Conservation (phyloP, 495 filamentous ascomycete genomes). For the Chaetomium cochliodes region DNA sequence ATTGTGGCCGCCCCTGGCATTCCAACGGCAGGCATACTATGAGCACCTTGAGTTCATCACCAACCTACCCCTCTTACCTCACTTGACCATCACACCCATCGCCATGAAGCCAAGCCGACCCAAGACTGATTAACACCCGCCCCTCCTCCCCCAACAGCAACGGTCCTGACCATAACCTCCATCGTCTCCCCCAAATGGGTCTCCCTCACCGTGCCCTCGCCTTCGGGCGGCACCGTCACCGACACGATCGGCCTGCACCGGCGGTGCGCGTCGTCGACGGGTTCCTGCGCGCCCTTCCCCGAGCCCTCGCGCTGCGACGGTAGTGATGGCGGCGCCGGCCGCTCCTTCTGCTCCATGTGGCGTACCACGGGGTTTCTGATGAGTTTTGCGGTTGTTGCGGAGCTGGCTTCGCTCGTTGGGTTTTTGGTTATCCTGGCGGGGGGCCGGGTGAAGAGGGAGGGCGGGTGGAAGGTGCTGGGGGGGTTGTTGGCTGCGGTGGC, state of each 20-base stretch:
- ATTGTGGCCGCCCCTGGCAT: too few relatives aligned
- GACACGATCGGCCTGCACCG: constrained; percentile 77
- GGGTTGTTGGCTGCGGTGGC: constrained; percentile 61
- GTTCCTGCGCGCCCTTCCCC: constrained; percentile 52
- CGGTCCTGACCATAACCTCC: constrained; percentile 69
- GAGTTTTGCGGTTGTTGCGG: constrained; percentile 72
- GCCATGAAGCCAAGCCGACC: too few relatives aligned
- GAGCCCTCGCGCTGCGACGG: constrained; percentile 64
- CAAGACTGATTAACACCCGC: too few relatives aligned
- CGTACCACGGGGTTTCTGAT: constrained; percentile 81
- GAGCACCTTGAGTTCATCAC: too few relatives aligned
- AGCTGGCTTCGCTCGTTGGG: constrained; percentile 70
- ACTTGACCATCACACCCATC: too few relatives aligned
- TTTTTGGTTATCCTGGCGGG: constrained; percentile 73
- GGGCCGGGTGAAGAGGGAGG: constrained; percentile 70
- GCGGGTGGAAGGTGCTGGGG: constrained; percentile 73
- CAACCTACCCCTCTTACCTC: too few relatives aligned
- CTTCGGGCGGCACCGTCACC: constrained; percentile 53
- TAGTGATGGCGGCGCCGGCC: constrained; percentile 34
- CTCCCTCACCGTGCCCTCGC: constrained; percentile 61
- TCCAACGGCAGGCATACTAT: too few relatives aligned
- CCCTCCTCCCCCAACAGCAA: constrained; percentile 51
- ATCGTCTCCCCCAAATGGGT: constrained; percentile 80
- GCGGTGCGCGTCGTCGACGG: constrained; percentile 60
- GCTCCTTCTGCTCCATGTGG: constrained; percentile 84